Percentiles rank a stretch among this genome's conserved stretches.
phyloP scores from a whole-genome alignment of 2,329 filamentous ascomycete genomes.

The Aspergillus felis region DNA sequence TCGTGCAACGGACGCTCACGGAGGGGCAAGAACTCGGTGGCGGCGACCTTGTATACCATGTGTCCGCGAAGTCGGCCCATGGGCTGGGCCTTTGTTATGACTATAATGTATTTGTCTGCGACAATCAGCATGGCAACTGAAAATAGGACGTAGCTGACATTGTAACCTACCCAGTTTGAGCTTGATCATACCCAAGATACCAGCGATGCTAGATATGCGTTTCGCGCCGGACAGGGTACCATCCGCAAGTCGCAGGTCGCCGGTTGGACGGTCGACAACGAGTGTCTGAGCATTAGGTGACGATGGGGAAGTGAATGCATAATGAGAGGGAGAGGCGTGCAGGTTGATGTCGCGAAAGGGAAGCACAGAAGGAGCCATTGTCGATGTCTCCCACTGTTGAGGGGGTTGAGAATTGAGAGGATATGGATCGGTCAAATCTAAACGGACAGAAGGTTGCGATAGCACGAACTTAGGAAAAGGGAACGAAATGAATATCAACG shows the following conservation, averaged over 20 bases:
- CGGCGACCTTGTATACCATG: conserved; percentile 88
- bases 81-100: conserved; percentile 90
- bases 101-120: conserved; percentile 87
- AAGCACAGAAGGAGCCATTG: conserved; percentile 41
- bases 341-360: conserved; percentile 98
- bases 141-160: neutral
- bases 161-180: conserved; percentile 72
- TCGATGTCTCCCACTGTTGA: conserved; percentile 2
- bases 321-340: conserved; percentile 84
- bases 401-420: conserved; percentile 3
- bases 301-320: conserved; percentile 94
- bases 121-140: conserved; percentile 14
- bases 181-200: conserved; percentile 91
- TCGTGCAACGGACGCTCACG: conserved; percentile 90
- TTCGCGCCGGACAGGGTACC: conserved; percentile 70
- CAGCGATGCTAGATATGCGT: conserved; percentile 88
- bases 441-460: neutral
- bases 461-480: neutral
- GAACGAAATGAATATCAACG: conserved; percentile 4
- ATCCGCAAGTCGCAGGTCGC: conserved; percentile 82
- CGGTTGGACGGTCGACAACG: conserved; percentile 85
- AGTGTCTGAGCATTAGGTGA: conserved; percentile 84
- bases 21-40: conserved; percentile 89
- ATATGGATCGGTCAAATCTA: conserved; percentile 2
- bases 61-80: conserved; percentile 91